Conservation (phyloP, 495 filamentous ascomycete genomes). For the Emericellopsis terricola region DNA sequence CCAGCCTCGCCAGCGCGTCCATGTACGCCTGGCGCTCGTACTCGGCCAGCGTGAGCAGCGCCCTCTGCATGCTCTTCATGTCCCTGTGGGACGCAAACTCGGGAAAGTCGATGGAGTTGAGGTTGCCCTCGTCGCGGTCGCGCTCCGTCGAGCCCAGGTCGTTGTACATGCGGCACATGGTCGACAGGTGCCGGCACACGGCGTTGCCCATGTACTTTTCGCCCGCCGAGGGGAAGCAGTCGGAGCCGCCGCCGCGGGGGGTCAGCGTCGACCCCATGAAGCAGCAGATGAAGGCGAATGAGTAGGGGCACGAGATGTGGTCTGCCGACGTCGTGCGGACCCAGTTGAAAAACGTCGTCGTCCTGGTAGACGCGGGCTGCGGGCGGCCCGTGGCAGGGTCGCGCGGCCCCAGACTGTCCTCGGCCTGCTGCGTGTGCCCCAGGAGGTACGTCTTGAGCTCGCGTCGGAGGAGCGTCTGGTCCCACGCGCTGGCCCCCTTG, state of each 20-base stretch:
- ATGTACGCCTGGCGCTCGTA: constrained; percentile 11
- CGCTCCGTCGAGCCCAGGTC: constrained; percentile 17
- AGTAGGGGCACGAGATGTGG: constrained; percentile 18
- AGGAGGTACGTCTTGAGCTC: constrained; percentile 11
- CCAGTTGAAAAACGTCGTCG: constrained; percentile 12
- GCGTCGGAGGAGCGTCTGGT: constrained; percentile 2
- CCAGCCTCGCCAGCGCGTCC: constrained; percentile 6
- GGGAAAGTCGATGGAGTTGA: constrained; percentile 22
- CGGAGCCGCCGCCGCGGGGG: constrained; percentile 3
- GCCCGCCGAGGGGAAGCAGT: constrained; percentile 5
- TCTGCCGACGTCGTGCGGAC: constrained; percentile 16
- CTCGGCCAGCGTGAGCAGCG: constrained; percentile 9
- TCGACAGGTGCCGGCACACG: constrained; percentile 13
- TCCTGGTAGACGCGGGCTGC: background rate
- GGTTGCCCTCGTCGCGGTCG: constrained; percentile 16
- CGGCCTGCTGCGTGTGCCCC: constrained; percentile 10
- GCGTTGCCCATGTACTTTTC: constrained; percentile 15
- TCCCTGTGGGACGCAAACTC: constrained; percentile 8
- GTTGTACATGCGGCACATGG: constrained; percentile 22
- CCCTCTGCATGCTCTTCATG: constrained; percentile 8
- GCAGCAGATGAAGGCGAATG: constrained; percentile 18
- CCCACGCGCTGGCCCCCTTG: background rate
- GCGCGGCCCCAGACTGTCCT: constrained; percentile 7
- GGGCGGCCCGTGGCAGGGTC: background rate
- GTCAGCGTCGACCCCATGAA: constrained; percentile 6